Conservation (phyloP, 2,329 filamentous ascomycete species). For the Thyridium curvatum region DNA sequence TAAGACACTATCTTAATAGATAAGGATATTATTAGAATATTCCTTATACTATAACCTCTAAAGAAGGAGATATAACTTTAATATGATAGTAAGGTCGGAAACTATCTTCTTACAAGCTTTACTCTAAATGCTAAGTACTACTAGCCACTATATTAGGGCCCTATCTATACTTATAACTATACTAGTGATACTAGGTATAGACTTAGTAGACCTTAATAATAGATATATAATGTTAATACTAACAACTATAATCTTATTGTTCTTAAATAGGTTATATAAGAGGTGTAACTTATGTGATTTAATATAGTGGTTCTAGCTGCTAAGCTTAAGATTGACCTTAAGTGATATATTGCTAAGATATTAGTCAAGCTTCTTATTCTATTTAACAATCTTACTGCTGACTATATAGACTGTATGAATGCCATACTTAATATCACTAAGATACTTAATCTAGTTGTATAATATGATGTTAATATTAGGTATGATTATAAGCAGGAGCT, state of each 20-base stretch:
- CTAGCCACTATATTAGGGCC: constrained; percentile 61
- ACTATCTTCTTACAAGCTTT: constrained; percentile 57
- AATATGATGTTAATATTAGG: constrained; percentile 30
- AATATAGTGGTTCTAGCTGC: constrained; percentile 52
- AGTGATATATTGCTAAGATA: constrained; percentile 49
- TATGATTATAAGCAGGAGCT: constrained; percentile 45
- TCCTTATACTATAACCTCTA: constrained; percentile 48
- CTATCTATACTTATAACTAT: constrained; percentile 62
- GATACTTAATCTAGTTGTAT: constrained; percentile 52
- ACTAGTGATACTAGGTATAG: constrained; percentile 60
- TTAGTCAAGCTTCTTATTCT: constrained; percentile 34
- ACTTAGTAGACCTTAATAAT: constrained; percentile 52
- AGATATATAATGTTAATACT: constrained; percentile 71
- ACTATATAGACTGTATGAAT: constrained; percentile 54
- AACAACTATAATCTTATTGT: constrained; percentile 62
- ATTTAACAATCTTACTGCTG: constrained; percentile 38
- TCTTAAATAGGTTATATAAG: too few species aligned
- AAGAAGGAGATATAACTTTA: constrained; percentile 51
- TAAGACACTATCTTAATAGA: constrained; percentile 75
- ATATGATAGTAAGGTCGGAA: constrained; percentile 47
- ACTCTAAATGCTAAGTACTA: constrained; percentile 51
- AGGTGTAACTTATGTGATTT: constrained; percentile 41
- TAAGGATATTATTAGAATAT: constrained; percentile 54
- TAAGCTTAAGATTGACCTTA: constrained; percentile 61
- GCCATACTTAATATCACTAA: constrained; percentile 50